Evolutionary conservation across 2,329 filamentous ascomycete species (phyloP), one percentile per base, ranked within the genome.

Genomic region (Calonectria henricotiae): DNA sequence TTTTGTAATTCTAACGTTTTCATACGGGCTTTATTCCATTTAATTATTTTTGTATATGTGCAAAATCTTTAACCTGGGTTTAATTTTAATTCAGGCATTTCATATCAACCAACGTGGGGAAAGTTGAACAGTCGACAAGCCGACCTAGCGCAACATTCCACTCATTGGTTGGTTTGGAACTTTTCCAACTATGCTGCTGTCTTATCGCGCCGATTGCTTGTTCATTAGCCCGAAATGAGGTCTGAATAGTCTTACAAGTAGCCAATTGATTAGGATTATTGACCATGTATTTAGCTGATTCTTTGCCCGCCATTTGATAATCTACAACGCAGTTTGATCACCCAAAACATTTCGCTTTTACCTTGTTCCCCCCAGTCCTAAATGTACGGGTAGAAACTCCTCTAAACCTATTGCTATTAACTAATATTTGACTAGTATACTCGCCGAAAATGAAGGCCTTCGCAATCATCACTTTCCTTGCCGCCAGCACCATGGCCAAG

Each of bases 201-300:
- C 51, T 58, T 37, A 25, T 39, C 20, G 17, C 7, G 9, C 5
- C 20, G 3, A 27, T 39, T 13, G 9, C 15, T 39, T 39, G 17
- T 9, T 37, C 11, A 58, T 58, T 58, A 23, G 35, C 20, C 51
- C 51, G 51, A 58, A 25, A 58, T 58, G 32, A 58, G 12, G 15
- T 25, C 1, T 4, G 5, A 20, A 17, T 23, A 27, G 51, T 39
- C 12, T 58, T 39, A 7, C 35, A 39, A 20, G 5, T 5, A 9
- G 13, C 9, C 0, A 37, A n/a, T 13, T 17, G 11, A 6, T 3
- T 6, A 4, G 23, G 20, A 12, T 12, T 8, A 46, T 39, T 5
- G 6, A 8, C 6, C 37, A 25, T 58, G 11, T 58, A 58, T 58
- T 39, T 17, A 35, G 20, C n/a, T 39, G 20, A 4, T 37, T 25